Percentiles rank a stretch among this genome's conserved stretches.
phyloP scores from a whole-genome alignment of 148 eudicot species.

The Spergularia bocconei region DNA sequence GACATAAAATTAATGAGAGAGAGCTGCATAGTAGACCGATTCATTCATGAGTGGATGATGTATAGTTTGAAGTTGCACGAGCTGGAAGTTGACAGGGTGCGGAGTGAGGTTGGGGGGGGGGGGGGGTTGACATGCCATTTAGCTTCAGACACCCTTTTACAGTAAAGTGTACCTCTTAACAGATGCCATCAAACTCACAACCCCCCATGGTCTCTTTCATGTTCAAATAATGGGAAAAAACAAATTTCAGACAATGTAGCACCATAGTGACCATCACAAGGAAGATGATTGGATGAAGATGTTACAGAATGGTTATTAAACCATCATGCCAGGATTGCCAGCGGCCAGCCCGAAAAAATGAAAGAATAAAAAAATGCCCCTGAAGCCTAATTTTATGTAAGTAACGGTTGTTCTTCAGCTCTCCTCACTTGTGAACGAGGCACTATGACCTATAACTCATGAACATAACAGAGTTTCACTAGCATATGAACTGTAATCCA shows the following conservation, averaged over 20 bases:
- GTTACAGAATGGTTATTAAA: not conserved
- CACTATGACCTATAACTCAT: not conserved
- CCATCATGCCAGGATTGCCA: not conserved
- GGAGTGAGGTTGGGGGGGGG: too few species aligned
- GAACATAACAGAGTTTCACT: not conserved
- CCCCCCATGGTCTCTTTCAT: too few species aligned
- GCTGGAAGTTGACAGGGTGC: not conserved
- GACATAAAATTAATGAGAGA: not conserved
- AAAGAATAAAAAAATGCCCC: not conserved
- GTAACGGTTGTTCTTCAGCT: not conserved
- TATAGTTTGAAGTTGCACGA: not conserved
- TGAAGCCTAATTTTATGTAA: not conserved
- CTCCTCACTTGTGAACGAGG: not conserved
- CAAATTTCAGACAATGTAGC: too few species aligned
- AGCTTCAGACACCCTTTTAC: too few species aligned
- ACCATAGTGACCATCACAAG: too few species aligned
- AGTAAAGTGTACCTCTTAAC: too few species aligned
- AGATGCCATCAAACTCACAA: too few species aligned
- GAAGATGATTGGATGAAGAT: not conserved
- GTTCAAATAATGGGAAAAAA: too few species aligned
- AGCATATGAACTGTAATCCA: too few species aligned
- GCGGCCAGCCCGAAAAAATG: not conserved
- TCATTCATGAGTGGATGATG: not conserved
- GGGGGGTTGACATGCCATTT: too few species aligned
- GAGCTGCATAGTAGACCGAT: not conserved